Evolutionary conservation across 495 filamentous ascomycete genomes (phyloP), one percentile per base, ranked within the genome.

Genomic region (Lichenothelia convexa): DNA sequence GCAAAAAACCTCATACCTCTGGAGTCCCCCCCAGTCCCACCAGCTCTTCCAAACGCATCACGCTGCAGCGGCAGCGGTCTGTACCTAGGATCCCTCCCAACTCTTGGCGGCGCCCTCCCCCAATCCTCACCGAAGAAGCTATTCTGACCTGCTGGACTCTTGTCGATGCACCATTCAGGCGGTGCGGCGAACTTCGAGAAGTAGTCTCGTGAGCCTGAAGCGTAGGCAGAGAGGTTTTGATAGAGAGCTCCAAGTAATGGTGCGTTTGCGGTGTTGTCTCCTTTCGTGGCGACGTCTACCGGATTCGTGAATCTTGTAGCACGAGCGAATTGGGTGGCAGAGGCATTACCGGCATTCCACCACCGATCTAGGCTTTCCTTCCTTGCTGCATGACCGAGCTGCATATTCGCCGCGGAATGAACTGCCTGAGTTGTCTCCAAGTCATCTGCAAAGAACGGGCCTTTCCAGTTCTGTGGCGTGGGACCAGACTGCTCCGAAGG

Each of bases 391-490:
- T n/a, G n/a, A n/a, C n/a, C n/a, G n/a, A n/a, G n/a, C n/a, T n/a
- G n/a, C n/a, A n/a, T n/a, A n/a, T n/a, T n/a, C n/a, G n/a, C n/a
- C n/a, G n/a, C n/a, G n/a, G n/a, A n/a, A n/a, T n/a, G n/a, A n/a
- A n/a, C n/a, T n/a, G n/a, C n/a, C n/a, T n/a, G n/a, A n/a, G n/a
- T n/a, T n/a, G n/a, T n/a, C n/a, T n/a, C n/a, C n/a, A n/a, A n/a
- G n/a, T n/a, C n/a, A n/a, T n/a, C n/a, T n/a, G 18, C 17, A 34
- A 55, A 53, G 38, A 53, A 54, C 3, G 53, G 48, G 4, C 50
- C 50, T 2, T 41, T 41, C 21, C 51, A 42, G 34, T 45, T 44
- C 32, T 50, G 45, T 1, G 34, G 34, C n/a, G 42, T 51, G 0
- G 48, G 46, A 38, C 30, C 40, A 9, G 15, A 4, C 13, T 11